Evolutionary conservation across 2,329 filamentous ascomycete genomes (phyloP), one percentile per base, ranked within the genome.

Genomic region (Neopestalotiopsis clavispora): DNA sequence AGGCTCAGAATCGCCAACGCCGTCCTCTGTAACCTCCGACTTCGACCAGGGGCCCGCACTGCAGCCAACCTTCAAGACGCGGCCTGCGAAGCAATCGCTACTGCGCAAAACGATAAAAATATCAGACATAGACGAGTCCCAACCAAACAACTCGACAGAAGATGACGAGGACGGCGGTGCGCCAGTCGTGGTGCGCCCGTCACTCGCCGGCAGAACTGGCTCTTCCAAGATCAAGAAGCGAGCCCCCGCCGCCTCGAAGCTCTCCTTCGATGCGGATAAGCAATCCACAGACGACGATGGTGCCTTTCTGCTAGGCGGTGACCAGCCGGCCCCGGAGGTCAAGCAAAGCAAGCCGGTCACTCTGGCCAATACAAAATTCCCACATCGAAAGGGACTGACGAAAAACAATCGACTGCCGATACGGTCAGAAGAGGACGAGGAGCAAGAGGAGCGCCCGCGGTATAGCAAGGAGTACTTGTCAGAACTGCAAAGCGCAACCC

Each of bases 381-480:
- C 91, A 0, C 83, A 77, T 78, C 92, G 81, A 71, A 89, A 88
- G 71, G 83, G 80, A 28, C 74, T 84, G 4, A 78, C 83, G 0
- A 80, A 85, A 1, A 83, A 80, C 81, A 75, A 80, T 74, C 82
- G 84, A 2, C 79, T 93, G 0, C 89, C 89, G 0, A 78, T 89
- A 67, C 85, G 89, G 7, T 84, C 87, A 0, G 82, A 84, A 5
- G 86, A 90, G 14, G 81, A 80, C 12, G 90, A 93, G 14, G 59
- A 62, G 6, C 23, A 28, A 28, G 89, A 92, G 17, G 91, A 91
- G 65, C 85, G 92, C 49, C 94, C 94, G 0, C 92, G 84, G 69
- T 98, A 99, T 78, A 97, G 88, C 82, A 93, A 92, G 75, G 94
- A 97, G 74, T 94, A 95, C 72, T 85, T 99, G 23, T 90, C 93